Evolutionary conservation across 345 rosid genomes (phyloP).

Genomic region (Turritis glabra): DNA sequence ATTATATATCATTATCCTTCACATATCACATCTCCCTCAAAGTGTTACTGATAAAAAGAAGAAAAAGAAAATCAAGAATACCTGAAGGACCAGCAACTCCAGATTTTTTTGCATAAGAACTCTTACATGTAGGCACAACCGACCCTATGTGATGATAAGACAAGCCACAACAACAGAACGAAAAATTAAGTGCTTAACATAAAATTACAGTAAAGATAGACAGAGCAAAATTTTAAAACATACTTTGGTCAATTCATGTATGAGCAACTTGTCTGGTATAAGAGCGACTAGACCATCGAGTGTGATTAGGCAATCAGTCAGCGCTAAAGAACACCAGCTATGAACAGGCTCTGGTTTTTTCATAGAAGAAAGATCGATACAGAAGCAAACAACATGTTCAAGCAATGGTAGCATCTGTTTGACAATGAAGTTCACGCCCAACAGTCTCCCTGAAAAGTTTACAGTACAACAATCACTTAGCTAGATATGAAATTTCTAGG

Average conservation of each 20-base stretch:
- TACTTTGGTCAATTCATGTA: slow-evolving; percentile 81
- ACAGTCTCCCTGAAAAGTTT: slow-evolving; percentile 71
- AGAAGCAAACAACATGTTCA: slow-evolving; percentile 66
- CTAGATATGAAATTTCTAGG: slow-evolving; percentile 27
- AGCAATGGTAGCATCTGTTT: slow-evolving; percentile 89
- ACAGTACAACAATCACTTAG: slow-evolving; percentile 27
- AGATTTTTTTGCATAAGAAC: slow-evolving; percentile 69
- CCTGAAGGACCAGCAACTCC: slow-evolving; percentile 80
- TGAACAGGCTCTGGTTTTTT: slow-evolving; percentile 84
- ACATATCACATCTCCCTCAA: neutral
- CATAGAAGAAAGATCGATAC: slow-evolving; percentile 55
- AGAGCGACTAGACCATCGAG: slow-evolving; percentile 72
- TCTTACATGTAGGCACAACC: slow-evolving; percentile 62
- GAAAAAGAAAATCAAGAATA: slow-evolving; percentile 35
- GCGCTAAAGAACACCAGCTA: slow-evolving; percentile 83
- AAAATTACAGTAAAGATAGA: slow-evolving; percentile 22
- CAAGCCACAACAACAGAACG: slow-evolving; percentile 22
- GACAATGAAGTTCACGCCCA: slow-evolving; percentile 69
- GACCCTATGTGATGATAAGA: slow-evolving; percentile 56
- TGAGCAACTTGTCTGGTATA: slow-evolving; percentile 66
- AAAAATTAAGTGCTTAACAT: slow-evolving; percentile 10
- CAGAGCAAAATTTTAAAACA: slow-evolving; percentile 29
- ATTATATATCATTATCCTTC: slow-evolving; percentile 9
- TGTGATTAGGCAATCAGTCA: slow-evolving; percentile 75
- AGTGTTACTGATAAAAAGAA: slow-evolving; percentile 3